Base-by-base conservation (phyloP, 2,329 filamentous ascomycete species). In the Cercospora beticola region DNA sequence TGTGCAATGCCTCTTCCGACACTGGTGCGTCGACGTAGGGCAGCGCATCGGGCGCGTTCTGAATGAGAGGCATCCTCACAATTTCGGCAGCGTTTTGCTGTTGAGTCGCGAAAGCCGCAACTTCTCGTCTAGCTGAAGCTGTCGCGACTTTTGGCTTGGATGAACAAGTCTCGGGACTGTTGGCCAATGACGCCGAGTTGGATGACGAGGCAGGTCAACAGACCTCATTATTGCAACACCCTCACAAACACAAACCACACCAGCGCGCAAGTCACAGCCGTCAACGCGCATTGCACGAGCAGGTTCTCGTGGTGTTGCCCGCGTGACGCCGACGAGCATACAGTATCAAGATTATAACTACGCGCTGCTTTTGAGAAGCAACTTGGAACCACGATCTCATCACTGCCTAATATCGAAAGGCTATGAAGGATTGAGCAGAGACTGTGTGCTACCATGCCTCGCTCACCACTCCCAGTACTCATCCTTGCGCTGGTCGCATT, bases 21-120 rank as follows among this genome's bases (percentile, higher is more conserved):
- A 91, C 90, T 64, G 90, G 87, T 18, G 84, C 77, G 82, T 99
- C 94, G 79, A 98, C 90, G 82, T 97, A 94, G 60, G 92, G 92
- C 23, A 96, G 88, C 23, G 91, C 92, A 78, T 95, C 92, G 81
- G 93, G 90, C 70, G 90, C 86, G 78, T 88, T 87, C 71, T 87
- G 87, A 70, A 90, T 88, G 68, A 90, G 84, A 70, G 90, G 86
- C 89, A 92, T 91, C 71, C 30, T 64, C 49, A 36, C 62, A 43
- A 28, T 64, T 30, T 57, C 33, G 26, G n/a, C 28, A 40, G 49
- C 54, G 26, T n/a, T 43, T 33, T 54, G 63, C 33, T n/a, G 8
- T 65, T 65, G 56, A 54, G 57, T 60, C 31, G 62, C 33, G 62
- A 56, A n/a, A 58, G 23, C 21, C 26, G 54, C 54, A 23, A 14